Base-by-base conservation (phyloP, 1,139 yeast species). In the Suhomyces chickasaworum region DNA sequence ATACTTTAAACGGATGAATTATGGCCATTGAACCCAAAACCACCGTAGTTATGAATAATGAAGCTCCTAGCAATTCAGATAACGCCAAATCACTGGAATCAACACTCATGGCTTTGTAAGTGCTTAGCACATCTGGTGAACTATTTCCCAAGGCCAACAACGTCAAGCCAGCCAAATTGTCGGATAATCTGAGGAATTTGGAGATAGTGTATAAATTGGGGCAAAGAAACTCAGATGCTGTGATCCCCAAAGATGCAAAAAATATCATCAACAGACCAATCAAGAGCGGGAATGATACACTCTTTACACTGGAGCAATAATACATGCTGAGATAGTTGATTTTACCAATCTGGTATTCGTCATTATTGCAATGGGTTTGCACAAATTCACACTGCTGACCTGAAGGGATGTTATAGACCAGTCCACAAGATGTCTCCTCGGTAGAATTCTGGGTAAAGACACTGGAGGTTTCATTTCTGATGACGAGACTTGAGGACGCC, bases 131-230 rank as follows among this genome's bases (percentile, higher is more conserved):
- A 64, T 93, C 99, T 0, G 98, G 97, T 0, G 96, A 78, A 8
- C 97, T 93, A 64, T 93, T 93, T 0, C 98, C 98, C 52, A 91
- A 73, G 0, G 99, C 96, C 47, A 93, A 71, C 39, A 91, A 71
- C 0, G 97, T 91, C 55, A 91, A 78, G 0, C 98, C 98, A 3
- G 96, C 87, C 32, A 91, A 69, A 47, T 88, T 82, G 52, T 89
- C 95, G 10, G 93, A 81, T 41, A 91, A 65, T 10, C 81, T 78
- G 16, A 89, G 66, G 39, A 74, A 63, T 25, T 74, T 71, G 8
- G 95, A 80, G 18, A 89, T 73, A 30, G 82, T 73, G 45, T 81
- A 77, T 16, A 89, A 66, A 55, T 87, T 89, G 0, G 95, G 93
- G 48, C 91, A 84, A 32, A 89, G 67, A 58, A 76, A 87, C 57